A percentile compares a stretch with the other conserved stretches of the same genome.
Conservation (phyloP, 1,139 yeast species). For the Yamadazyma blattariae region DNA sequence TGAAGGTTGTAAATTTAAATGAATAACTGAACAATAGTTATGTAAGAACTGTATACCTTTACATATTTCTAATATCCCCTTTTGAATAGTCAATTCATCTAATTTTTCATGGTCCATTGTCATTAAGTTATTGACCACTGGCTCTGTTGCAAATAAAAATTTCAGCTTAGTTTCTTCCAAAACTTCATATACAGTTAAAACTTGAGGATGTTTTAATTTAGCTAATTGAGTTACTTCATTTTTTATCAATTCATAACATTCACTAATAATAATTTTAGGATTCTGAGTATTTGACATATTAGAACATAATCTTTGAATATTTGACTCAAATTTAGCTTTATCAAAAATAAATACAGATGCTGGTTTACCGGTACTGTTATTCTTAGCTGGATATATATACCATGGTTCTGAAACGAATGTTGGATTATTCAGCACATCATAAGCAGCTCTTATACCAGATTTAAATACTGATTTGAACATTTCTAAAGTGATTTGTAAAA, state of each 20-base stretch:
- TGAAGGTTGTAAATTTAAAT: constrained; percentile 75
- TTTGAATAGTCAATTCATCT: constrained; percentile 74
- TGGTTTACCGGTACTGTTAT: constrained; percentile 50
- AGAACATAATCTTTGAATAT: constrained; percentile 51
- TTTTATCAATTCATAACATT: constrained; percentile 40
- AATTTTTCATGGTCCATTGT: constrained; percentile 41
- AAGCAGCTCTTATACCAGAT: constrained; percentile 70
- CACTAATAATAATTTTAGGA: constrained; percentile 36
- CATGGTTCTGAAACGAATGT: constrained; percentile 80
- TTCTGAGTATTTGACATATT: constrained; percentile 36
- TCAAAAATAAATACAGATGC: constrained; percentile 89
- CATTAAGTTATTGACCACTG: constrained; percentile 58
- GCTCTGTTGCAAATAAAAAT: constrained; percentile 82
- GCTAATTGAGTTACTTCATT: constrained; percentile 66
- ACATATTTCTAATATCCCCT: constrained; percentile 77
- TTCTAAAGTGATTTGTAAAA: neutral
- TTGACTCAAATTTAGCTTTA: constrained; percentile 68
- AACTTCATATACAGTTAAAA: constrained; percentile 79
- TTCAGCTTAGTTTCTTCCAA: constrained; percentile 81
- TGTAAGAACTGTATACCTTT: constrained; percentile 84
- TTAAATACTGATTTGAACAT: constrained; percentile 45
- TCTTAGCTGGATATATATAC: constrained; percentile 82
- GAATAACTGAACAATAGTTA: constrained; percentile 69
- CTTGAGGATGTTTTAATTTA: constrained; percentile 83
- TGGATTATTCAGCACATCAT: constrained; percentile 71